Conservation (phyloP, 129 eudicot genomes). For the Tagetes erecta region DNA sequence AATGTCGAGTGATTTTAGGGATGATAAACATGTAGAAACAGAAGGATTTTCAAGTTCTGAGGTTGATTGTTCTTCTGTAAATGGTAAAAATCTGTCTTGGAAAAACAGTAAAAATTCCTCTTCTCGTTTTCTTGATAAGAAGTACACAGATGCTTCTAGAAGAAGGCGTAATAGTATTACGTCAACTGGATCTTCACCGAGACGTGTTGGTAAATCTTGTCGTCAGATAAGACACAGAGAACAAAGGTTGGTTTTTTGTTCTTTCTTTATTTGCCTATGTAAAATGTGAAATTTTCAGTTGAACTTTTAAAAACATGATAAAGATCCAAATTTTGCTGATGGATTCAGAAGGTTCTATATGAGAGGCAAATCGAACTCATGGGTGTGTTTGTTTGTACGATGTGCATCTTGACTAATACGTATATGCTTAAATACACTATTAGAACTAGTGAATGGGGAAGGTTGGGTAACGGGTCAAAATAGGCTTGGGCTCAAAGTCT, state of each 20-base stretch:
- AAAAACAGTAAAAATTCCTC: slow-evolving; percentile 61
- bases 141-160: slow-evolving; percentile 51
- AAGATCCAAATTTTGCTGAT: slow-evolving; percentile 14
- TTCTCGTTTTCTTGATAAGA: slow-evolving; percentile 45
- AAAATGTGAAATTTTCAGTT: slow-evolving; percentile 4
- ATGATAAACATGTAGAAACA: slow-evolving; percentile 36
- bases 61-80: slow-evolving; percentile 60
- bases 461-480: slow-evolving; percentile 2
- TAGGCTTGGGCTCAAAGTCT: background rate
- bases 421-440: background rate
- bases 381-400: background rate
- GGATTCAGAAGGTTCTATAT: slow-evolving; percentile 5
- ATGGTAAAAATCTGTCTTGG: slow-evolving; percentile 85
- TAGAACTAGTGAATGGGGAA: background rate
- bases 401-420: slow-evolving; percentile 7
- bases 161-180: slow-evolving; percentile 59
- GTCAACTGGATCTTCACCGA: slow-evolving; percentile 53
- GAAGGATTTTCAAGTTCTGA: slow-evolving; percentile 79
- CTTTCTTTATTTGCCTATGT: background rate
- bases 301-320: background rate
- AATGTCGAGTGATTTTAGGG: slow-evolving; percentile 36
- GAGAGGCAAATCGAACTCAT: slow-evolving; percentile 14
- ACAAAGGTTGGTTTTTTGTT: slow-evolving; percentile 45
- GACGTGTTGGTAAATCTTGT: slow-evolving; percentile 84
- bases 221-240: slow-evolving; percentile 76